Evolutionary conservation across 768 basidiomycete species (phyloP).

Genomic region (Galerina marginata): DNA sequence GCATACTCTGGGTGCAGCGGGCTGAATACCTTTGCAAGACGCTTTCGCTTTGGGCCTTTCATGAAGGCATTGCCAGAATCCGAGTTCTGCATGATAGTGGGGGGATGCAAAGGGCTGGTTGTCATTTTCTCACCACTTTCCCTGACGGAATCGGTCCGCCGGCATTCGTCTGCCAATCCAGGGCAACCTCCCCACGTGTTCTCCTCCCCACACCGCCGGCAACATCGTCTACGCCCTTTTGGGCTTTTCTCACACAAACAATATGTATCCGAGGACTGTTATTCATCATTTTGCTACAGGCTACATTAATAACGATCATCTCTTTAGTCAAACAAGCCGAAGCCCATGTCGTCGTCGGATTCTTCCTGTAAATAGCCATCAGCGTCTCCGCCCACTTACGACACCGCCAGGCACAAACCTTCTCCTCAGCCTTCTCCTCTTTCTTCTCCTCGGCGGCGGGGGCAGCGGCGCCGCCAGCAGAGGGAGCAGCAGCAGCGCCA

Average conservation of each 20-base stretch:
- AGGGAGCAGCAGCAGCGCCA: slow-evolving; percentile 54
- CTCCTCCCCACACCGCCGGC: slow-evolving; percentile 37
- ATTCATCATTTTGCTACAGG: slow-evolving; percentile 19
- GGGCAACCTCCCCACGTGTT: slow-evolving; percentile 28
- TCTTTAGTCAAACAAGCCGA: slow-evolving; percentile 92
- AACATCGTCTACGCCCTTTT: slow-evolving; percentile 14
- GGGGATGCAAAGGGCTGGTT: slow-evolving; percentile 23
- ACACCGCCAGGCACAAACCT: slow-evolving; percentile 47
- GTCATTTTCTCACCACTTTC: slow-evolving; percentile 26
- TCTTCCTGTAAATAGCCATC: slow-evolving; percentile 65
- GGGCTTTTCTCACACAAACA: slow-evolving; percentile 10
- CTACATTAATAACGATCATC: slow-evolving; percentile 15
- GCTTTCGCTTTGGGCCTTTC: slow-evolving; percentile 59
- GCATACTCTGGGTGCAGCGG: slow-evolving; percentile 3
- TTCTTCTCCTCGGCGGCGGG: slow-evolving; percentile 79
- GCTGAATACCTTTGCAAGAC: slow-evolving; percentile 53
- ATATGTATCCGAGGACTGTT: slow-evolving; percentile 4
- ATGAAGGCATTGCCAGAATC: slow-evolving; percentile 39
- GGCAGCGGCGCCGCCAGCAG: slow-evolving; percentile 58
- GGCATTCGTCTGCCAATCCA: slow-evolving; percentile 30
- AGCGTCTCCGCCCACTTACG: slow-evolving; percentile 8
- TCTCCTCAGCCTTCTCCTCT: slow-evolving; percentile 91
- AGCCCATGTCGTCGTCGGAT: slow-evolving; percentile 99
- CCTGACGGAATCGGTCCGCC: slow-evolving; percentile 36
- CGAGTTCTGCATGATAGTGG: slow-evolving; percentile 32